These are phyloP conservation scores for Eucalyptus viminalis DNA, from an alignment of 345 rosid species.

Conservation along the genomic window DNA sequence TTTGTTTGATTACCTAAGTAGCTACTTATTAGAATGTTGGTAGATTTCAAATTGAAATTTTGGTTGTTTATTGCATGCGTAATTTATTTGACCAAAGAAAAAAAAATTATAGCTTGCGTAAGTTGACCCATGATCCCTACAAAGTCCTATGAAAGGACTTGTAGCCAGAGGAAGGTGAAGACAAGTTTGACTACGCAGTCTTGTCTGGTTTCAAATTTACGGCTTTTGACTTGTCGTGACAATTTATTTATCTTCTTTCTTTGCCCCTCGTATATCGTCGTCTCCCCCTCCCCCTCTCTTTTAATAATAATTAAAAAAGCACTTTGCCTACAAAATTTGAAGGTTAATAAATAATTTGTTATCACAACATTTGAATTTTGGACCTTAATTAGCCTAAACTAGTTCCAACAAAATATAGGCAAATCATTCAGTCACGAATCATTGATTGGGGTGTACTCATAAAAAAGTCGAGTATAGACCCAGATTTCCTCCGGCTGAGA, in stretches of 20 bases:
- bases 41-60: neutral
- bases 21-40: too few species aligned
- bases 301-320: neutral
- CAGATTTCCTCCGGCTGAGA: neutral
- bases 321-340: neutral
- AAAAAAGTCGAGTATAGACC: neutral
- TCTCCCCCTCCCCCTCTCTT: too few species aligned
- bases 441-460: too few species aligned
- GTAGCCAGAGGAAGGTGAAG: too few species aligned
- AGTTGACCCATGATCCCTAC: neutral
- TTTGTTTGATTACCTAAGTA: neutral
- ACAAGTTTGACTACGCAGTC: too few species aligned
- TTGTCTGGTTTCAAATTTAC: too few species aligned
- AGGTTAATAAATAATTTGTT: neutral
- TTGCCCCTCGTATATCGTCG: neutral
- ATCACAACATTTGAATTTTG: neutral
- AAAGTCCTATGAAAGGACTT: too few species aligned
- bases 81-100: neutral
- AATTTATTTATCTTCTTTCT: neutral
- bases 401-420: neutral
- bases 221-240: too few species aligned
- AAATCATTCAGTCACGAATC: neutral
- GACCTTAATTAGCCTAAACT: neutral
- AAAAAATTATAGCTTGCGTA: neutral
- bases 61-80: neutral